Conservation (phyloP, 1,284 basidiomycete species). For the Abortiporus biennis region DNA sequence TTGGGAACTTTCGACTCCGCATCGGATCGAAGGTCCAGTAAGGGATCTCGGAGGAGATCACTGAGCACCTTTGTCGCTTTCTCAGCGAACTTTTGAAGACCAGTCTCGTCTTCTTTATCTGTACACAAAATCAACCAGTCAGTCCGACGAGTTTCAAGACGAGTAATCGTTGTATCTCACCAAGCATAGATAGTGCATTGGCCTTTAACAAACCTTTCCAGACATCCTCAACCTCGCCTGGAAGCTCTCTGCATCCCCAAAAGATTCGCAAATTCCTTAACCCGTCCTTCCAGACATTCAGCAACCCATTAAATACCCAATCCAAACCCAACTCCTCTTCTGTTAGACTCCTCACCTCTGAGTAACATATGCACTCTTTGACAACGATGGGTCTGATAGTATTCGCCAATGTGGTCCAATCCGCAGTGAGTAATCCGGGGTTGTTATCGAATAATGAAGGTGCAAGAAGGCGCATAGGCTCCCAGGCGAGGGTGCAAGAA, state of each 20-base stretch:
- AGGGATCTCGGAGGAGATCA: too few species aligned
- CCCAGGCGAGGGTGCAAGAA: slow-evolving; percentile 37
- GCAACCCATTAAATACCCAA: slow-evolving; percentile 47
- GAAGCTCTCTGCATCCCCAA: slow-evolving; percentile 28
- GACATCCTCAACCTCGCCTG: too few species aligned
- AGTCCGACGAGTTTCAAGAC: slow-evolving; percentile 22
- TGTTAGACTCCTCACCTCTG: slow-evolving; percentile 51
- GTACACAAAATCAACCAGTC: too few species aligned
- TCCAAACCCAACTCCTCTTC: slow-evolving; percentile 47
- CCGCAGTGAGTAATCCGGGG: slow-evolving; percentile 54
- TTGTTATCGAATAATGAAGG: slow-evolving; percentile 48
- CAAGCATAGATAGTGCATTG: too few species aligned
- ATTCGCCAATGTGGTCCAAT: slow-evolving; percentile 41
- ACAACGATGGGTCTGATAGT: slow-evolving; percentile 40
- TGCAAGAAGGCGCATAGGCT: slow-evolving; percentile 44
- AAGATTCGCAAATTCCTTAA: slow-evolving; percentile 36
- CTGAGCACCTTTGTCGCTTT: too few species aligned
- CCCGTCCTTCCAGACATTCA: slow-evolving; percentile 51
- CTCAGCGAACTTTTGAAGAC: too few species aligned
- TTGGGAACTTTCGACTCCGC: too few species aligned
- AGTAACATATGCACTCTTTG: too few species aligned
- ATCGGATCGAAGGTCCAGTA: too few species aligned
- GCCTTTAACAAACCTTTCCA: too few species aligned
- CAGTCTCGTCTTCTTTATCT: too few species aligned
- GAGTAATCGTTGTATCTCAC: too few species aligned